phyloP scores from a whole-genome alignment of 306 rosid species.

The Echinosophora koreensis region DNA sequence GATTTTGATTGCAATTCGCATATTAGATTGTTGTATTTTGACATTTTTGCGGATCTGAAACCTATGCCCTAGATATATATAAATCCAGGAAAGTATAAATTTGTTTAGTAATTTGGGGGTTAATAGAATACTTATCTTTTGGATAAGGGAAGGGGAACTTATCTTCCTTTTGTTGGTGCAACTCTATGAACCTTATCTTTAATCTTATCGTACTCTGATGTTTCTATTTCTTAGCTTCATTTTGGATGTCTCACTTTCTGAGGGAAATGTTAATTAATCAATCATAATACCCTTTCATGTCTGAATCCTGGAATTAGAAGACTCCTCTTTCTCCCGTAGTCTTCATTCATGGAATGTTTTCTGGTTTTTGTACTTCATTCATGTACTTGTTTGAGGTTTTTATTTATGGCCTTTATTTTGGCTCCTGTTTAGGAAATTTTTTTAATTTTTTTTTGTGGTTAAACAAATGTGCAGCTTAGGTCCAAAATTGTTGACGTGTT shows the following conservation, averaged over 20 bases:
- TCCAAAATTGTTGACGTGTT: no score
- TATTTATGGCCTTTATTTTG: not conserved
- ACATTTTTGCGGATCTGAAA: no score
- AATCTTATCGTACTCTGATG: not conserved
- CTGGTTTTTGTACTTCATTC: not conserved
- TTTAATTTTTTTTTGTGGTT: no score
- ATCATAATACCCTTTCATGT: not conserved
- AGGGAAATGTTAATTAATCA: conserved; percentile 4
- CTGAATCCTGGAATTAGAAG: conserved; percentile 3
- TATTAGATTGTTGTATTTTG: not conserved
- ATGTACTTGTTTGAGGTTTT: no score
- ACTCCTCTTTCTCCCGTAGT: not conserved
- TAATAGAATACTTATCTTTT: not conserved
- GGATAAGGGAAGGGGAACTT: not conserved
- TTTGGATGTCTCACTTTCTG: not conserved
- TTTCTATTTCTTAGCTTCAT: not conserved
- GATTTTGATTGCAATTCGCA: not conserved
- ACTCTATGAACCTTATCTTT: not conserved
- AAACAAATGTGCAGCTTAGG: no score
- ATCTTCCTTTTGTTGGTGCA: not conserved
- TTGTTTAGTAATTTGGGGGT: conserved; percentile 15
- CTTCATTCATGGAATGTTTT: conserved; percentile 18
- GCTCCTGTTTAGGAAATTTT: no score
- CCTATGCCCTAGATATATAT: conserved; percentile 7
- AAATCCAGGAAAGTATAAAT: not conserved